Percentiles rank a stretch among this genome's conserved stretches.
Conservation (phyloP, 164 flowering plant genomes). For the Annona squamosa region DNA sequence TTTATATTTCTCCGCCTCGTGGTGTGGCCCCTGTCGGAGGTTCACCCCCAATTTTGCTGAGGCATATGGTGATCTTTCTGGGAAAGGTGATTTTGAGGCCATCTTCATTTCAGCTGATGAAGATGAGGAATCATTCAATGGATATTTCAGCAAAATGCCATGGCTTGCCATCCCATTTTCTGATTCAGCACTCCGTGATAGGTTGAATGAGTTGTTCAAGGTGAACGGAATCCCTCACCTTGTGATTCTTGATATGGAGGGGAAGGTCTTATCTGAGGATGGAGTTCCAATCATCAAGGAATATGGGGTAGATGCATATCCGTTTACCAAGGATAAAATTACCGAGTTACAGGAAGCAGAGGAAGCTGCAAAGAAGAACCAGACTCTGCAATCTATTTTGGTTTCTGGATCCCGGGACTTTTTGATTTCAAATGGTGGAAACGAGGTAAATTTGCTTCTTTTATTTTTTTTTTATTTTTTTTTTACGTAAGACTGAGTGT, state of each 20-base stretch:
- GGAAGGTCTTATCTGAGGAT: constrained; percentile 29
- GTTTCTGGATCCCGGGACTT: constrained; percentile 41
- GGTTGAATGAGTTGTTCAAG: constrained; percentile 29
- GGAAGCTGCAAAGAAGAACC: constrained; percentile 42
- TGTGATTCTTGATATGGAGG: constrained; percentile 45
- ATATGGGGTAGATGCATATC: constrained; percentile 48
- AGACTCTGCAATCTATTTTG: constrained; percentile 48
- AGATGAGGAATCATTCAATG: constrained; percentile 47
- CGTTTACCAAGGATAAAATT: constrained; percentile 44
- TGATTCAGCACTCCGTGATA: constrained; percentile 38
- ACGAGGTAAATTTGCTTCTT: constrained; percentile 20
- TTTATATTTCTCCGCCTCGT: constrained; percentile 54
- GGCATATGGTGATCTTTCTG: constrained; percentile 35
- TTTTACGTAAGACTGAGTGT: neutral
- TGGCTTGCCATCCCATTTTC: constrained; percentile 78
- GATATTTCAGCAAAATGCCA: constrained; percentile 68
- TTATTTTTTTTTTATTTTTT: neutral
- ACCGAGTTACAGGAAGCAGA: constrained; percentile 42
- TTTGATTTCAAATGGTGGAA: constrained; percentile 35
- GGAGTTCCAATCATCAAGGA: constrained; percentile 42
- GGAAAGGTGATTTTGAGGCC: constrained; percentile 47
- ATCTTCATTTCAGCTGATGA: constrained; percentile 46
- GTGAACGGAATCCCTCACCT: constrained; percentile 57
- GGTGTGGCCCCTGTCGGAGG: constrained; percentile 50
- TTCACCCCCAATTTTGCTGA: constrained; percentile 48